Conservation (phyloP, 768 basidiomycete genomes). For the Serendipita indica region DNA sequence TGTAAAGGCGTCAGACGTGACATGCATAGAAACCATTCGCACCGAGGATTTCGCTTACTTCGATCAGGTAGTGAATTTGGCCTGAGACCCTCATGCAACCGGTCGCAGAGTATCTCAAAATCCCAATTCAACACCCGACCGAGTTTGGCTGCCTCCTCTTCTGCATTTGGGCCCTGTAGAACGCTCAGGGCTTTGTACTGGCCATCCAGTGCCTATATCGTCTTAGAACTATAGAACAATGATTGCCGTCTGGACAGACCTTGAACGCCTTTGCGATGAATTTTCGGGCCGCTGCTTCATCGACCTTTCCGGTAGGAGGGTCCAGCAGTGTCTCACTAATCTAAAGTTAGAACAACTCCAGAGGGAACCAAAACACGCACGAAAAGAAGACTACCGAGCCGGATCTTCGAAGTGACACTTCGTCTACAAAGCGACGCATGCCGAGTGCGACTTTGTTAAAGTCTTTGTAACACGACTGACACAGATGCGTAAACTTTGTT, state of each 20-base stretch:
- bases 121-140: not conserved
- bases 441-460: not conserved
- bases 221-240: not conserved
- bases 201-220: not conserved
- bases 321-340: not conserved
- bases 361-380: not conserved
- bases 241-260: not conserved
- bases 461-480: not conserved
- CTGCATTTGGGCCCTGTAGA: not conserved
- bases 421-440: not conserved
- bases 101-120: not conserved
- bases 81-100: not conserved
- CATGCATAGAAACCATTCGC: not conserved
- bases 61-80: not conserved
- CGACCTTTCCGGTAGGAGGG: not conserved
- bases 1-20: not conserved
- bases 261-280: not conserved
- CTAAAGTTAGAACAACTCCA: not conserved
- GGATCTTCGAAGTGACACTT: not conserved
- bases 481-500: not conserved
- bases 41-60: not conserved
- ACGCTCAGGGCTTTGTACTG: not conserved
- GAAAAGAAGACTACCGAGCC: not conserved
- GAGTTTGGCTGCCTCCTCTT: not conserved
- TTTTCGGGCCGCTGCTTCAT: not conserved